These are phyloP conservation scores for Anisodus tanguticus DNA, from an alignment of 257 asterid genomes.

Conservation along the genomic window DNA sequence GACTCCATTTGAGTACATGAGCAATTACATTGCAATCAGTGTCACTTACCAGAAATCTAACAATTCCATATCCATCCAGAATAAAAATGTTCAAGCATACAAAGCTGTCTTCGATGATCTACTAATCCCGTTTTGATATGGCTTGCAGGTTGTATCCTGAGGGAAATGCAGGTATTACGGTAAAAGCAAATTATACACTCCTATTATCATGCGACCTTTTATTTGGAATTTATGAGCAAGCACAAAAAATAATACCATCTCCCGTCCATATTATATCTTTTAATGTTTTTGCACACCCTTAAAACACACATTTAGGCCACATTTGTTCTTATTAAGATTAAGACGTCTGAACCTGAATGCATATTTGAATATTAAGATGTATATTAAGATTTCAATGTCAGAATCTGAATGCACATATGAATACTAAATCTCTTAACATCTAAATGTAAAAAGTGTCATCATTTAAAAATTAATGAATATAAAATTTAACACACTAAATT, in stretches of 20 bases:
- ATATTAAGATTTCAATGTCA: too few relatives aligned
- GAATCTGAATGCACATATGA: too few relatives aligned
- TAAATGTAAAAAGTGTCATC: too few relatives aligned
- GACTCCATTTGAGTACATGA: slow-evolving; percentile 25
- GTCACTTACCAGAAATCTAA: slow-evolving; percentile 25
- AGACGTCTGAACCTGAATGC: too few relatives aligned
- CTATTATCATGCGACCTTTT: slow-evolving; percentile 14
- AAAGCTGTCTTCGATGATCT: slow-evolving; percentile 43
- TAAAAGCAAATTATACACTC: slow-evolving; percentile 29
- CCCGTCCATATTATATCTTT: not conserved
- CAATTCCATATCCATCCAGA: slow-evolving; percentile 21
- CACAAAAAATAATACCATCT: not conserved
- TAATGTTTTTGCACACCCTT: not conserved
- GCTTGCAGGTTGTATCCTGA: slow-evolving; percentile 51
- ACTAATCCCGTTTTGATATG: slow-evolving; percentile 42
- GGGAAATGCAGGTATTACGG: slow-evolving; percentile 40
- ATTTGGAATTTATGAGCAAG: not conserved
- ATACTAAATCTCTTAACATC: too few relatives aligned
- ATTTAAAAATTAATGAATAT: too few relatives aligned
- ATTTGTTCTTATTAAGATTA: too few relatives aligned
- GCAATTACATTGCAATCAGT: slow-evolving; percentile 10
- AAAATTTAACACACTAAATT: too few relatives aligned
- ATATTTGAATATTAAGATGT: too few relatives aligned
- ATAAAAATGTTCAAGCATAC: slow-evolving; percentile 36
- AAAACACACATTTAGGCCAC: not conserved